Percentiles rank a stretch among this genome's conserved stretches.
Evolutionary conservation across 805 yeast genomes (phyloP).

Genomic region (Zygoascus flipseniorum): DNA sequence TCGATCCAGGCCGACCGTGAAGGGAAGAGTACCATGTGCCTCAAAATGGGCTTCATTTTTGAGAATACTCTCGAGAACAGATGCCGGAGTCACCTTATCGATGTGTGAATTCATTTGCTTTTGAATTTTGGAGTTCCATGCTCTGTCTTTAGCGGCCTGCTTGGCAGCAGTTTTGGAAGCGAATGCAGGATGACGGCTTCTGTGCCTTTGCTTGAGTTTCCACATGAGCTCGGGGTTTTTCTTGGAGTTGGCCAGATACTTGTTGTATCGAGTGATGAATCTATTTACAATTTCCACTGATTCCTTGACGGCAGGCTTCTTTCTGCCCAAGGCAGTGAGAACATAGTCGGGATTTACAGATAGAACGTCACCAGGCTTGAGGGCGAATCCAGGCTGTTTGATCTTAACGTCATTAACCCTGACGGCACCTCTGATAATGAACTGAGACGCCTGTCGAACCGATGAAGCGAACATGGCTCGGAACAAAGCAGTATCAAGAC

Average conservation of each 20-base stretch:
- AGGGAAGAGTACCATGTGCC: conserved; percentile 12
- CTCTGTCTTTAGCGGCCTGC: conserved; percentile 7
- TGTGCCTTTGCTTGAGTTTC: conserved; percentile 27
- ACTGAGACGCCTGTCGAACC: conserved; percentile 88
- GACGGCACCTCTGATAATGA: conserved; percentile 72
- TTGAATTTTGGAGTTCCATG: conserved; percentile 35
- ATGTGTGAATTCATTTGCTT: conserved; percentile 34
- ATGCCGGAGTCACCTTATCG: conserved; percentile 23
- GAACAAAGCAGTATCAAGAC: conserved; percentile 84
- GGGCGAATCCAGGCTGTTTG: conserved; percentile 67
- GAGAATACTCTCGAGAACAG: conserved; percentile 23
- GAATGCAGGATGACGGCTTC: conserved; percentile 15
- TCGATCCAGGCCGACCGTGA: conserved; percentile 9
- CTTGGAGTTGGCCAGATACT: conserved; percentile 52
- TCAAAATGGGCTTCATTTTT: conserved; percentile 15
- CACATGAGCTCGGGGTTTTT: conserved; percentile 50
- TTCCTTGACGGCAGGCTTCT: conserved; percentile 66
- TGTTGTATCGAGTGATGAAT: conserved; percentile 72
- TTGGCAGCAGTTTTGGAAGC: conserved; percentile 8
- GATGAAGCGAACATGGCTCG: conserved; percentile 91
- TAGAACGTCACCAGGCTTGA: conserved; percentile 81
- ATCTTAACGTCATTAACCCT: conserved; percentile 76
- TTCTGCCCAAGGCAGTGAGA: conserved; percentile 72
- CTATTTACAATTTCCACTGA: conserved; percentile 61
- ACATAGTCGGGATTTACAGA: conserved; percentile 81